Evolutionary conservation across 1,284 basidiomycete species (phyloP).

Genomic region (Vanrija humicola): DNA sequence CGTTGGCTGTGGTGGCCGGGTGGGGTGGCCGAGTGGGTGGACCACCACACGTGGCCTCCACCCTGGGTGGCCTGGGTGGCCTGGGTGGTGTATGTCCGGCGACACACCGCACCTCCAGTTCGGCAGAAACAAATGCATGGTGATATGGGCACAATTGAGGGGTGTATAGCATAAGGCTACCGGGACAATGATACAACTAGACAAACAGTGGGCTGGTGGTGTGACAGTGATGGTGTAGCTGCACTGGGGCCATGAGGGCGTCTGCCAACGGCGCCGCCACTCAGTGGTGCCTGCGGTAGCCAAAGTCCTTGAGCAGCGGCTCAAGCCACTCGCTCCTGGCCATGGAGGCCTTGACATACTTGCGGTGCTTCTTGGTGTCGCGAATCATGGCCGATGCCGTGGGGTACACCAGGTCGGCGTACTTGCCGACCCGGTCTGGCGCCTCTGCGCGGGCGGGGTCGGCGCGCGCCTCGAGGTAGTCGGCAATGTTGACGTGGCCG

Average conservation of each 20-base stretch:
- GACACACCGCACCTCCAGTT: no score
- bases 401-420: constrained; percentile 26
- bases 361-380: constrained; percentile 17
- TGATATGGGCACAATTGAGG: no score
- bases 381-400: constrained; percentile 17
- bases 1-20: no score
- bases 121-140: no score
- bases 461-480: constrained; percentile 34
- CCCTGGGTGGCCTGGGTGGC: no score
- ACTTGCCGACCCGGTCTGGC: constrained; percentile 4
- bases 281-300: constrained; percentile 3
- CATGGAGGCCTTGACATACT: constrained; percentile 16
- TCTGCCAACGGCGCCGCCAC: neutral
- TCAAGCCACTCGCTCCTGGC: constrained; percentile 39
- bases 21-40: no score
- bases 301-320: constrained; percentile 39
- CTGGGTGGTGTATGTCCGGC: no score
- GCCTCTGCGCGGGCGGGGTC: neutral
- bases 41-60: no score
- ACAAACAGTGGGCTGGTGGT: no score
- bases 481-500: constrained; percentile 39
- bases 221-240: no score
- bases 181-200: no score
- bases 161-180: no score
- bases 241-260: neutral